These are phyloP conservation scores for Blastomyces gilchristii DNA, from an alignment of 2,329 filamentous ascomycete species.

Conservation along the genomic window DNA sequence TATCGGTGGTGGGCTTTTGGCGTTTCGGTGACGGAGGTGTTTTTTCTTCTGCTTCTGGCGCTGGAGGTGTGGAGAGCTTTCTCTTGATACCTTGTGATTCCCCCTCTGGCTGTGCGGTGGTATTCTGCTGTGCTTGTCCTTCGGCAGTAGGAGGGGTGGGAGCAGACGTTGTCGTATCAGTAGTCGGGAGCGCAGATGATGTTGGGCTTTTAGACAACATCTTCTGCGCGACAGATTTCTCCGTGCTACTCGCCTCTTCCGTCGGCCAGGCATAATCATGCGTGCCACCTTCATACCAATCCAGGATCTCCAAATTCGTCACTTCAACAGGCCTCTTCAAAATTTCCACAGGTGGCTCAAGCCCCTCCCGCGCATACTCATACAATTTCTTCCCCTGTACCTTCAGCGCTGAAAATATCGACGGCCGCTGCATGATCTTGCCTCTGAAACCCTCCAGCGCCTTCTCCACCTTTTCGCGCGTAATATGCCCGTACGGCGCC, in stretches of 20 bases:
- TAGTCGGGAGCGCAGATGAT: slow-evolving; percentile 10
- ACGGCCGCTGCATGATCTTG: slow-evolving; percentile 78
- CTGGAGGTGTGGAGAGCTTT: slow-evolving; percentile 1
- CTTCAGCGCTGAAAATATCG: slow-evolving; percentile 84
- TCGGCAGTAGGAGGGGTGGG: not conserved
- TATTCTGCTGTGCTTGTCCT: slow-evolving; percentile 23
- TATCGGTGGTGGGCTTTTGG: slow-evolving; percentile 3
- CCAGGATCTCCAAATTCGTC: slow-evolving; percentile 63
- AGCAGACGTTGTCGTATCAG: not conserved
- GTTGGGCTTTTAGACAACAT: slow-evolving; percentile 37
- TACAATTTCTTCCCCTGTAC: slow-evolving; percentile 92
- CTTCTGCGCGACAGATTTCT: slow-evolving; percentile 67
- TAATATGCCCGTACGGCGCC: slow-evolving; percentile 70
- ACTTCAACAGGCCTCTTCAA: slow-evolving; percentile 71
- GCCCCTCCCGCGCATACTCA: slow-evolving; percentile 87
- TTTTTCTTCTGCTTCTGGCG: not conserved
- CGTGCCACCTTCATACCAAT: slow-evolving; percentile 72
- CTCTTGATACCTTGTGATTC: not conserved
- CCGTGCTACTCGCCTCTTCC: slow-evolving; percentile 63
- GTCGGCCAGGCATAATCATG: slow-evolving; percentile 72
- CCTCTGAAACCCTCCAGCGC: slow-evolving; percentile 67
- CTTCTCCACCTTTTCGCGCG: slow-evolving; percentile 64
- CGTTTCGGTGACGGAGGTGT: slow-evolving; percentile 6
- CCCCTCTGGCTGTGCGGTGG: not conserved
- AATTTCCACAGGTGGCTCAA: slow-evolving; percentile 75